Conservation (phyloP, 805 yeast genomes). For the Myxozyma monticola region DNA sequence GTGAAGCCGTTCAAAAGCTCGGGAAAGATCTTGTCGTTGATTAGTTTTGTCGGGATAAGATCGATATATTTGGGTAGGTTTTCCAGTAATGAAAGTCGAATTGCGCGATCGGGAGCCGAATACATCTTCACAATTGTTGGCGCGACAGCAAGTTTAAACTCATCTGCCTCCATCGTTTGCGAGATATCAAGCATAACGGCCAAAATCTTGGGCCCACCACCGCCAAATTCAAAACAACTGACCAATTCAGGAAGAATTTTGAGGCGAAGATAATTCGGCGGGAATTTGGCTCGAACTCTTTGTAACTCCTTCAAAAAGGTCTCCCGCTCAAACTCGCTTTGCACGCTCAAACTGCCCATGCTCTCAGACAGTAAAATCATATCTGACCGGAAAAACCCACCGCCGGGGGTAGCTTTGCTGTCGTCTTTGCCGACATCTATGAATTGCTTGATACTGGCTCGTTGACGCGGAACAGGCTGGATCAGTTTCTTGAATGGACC, state of each 20-base stretch:
- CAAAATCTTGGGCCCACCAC: slow-evolving; percentile 37
- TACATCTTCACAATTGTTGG: slow-evolving; percentile 68
- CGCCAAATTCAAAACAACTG: slow-evolving; percentile 42
- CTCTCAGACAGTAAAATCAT: slow-evolving; percentile 55
- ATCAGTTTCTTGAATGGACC: slow-evolving; percentile 46
- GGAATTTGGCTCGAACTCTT: slow-evolving; percentile 41
- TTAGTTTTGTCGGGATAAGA: slow-evolving; percentile 55
- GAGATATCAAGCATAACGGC: slow-evolving; percentile 39
- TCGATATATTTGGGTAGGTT: slow-evolving; percentile 57
- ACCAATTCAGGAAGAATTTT: slow-evolving; percentile 71
- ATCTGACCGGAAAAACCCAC: slow-evolving; percentile 41
- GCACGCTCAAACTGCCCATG: slow-evolving; percentile 57
- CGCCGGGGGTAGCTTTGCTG: slow-evolving; percentile 24
- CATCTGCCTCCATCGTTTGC: slow-evolving; percentile 37
- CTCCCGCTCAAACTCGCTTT: slow-evolving; percentile 55
- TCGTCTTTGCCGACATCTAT: slow-evolving; percentile 29
- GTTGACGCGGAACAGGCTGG: slow-evolving; percentile 41
- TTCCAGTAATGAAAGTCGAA: slow-evolving; percentile 69
- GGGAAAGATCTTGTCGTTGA: slow-evolving; percentile 68
- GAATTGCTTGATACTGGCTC: slow-evolving; percentile 42
- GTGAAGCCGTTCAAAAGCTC: slow-evolving; percentile 76
- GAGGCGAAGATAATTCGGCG: slow-evolving; percentile 57
- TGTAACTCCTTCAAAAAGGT: slow-evolving; percentile 44
- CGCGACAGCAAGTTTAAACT: slow-evolving; percentile 48
- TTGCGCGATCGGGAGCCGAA: slow-evolving; percentile 68